These are phyloP conservation scores for Rhodomyrtus tomentosa DNA, from an alignment of 345 rosid genomes.

Conservation along the genomic window DNA sequence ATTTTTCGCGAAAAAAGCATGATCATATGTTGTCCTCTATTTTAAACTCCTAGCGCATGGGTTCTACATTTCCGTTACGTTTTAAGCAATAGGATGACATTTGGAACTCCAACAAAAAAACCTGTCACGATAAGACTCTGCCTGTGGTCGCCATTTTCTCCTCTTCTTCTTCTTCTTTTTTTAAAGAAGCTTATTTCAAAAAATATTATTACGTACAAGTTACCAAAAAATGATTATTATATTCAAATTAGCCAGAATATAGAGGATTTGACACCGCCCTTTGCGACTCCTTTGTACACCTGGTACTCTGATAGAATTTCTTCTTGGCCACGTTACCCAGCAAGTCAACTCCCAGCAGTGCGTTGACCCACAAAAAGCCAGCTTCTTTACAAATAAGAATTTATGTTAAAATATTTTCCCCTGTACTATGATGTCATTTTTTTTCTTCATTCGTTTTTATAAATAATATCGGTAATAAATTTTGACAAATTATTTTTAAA, in stretches of 20 bases:
- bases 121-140: conserved; percentile 24
- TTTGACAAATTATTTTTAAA: no score
- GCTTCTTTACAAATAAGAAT: no score
- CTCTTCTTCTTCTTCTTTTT: neutral
- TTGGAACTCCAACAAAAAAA: conserved; percentile 30
- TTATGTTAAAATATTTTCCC: no score
- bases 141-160: conserved; percentile 24
- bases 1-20: neutral
- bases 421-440: no score
- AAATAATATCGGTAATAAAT: no score
- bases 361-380: neutral
- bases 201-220: neutral
- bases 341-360: neutral
- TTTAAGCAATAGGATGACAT: conserved; percentile 16
- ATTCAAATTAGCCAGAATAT: neutral
- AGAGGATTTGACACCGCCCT: neutral
- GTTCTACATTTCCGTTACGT: neutral
- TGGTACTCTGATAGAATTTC: neutral
- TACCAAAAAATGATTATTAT: neutral
- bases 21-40: neutral
- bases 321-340: neutral
- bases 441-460: no score
- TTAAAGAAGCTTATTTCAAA: neutral
- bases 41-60: neutral
- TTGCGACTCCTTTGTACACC: neutral